phyloP scores from a whole-genome alignment of 2,329 filamentous ascomycete genomes.

The Neofusicoccum umdonicola region DNA sequence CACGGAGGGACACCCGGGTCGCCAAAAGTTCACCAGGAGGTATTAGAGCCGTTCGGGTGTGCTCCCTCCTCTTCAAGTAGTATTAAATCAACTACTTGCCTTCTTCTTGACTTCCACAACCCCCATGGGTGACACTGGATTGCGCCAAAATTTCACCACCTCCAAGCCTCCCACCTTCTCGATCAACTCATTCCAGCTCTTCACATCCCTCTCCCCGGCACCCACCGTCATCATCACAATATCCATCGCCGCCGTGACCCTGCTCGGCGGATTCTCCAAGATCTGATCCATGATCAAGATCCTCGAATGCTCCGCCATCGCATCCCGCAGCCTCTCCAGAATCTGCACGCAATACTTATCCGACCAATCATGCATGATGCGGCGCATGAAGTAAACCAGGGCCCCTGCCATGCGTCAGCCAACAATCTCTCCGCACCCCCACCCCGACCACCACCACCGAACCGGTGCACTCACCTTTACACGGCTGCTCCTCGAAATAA shows the following conservation, averaged over 20 bases:
- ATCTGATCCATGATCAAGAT: conserved; percentile 42
- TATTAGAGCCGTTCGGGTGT: too few relatives aligned
- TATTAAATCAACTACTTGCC: not conserved
- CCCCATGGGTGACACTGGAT: too few relatives aligned
- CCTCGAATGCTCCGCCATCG: conserved; percentile 36
- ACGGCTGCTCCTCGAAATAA: conserved; percentile 29
- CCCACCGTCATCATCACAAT: not conserved
- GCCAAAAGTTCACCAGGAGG: too few relatives aligned
- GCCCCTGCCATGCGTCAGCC: not conserved
- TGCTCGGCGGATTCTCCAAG: not conserved
- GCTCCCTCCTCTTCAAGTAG: too few relatives aligned
- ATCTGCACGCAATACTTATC: conserved; percentile 32
- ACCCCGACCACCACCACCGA: too few relatives aligned
- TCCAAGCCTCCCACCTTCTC: too few relatives aligned
- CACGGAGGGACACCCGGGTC: too few relatives aligned
- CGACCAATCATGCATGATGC: conserved; percentile 35
- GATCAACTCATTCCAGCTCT: too few relatives aligned
- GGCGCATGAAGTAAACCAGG: conserved; percentile 25
- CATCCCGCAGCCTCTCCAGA: conserved; percentile 31
- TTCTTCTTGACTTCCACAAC: not conserved
- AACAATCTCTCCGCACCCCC: not conserved
- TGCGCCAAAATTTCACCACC: too few relatives aligned
- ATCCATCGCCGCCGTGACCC: not conserved
- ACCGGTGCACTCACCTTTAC: conserved; percentile 23
- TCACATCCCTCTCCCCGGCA: not conserved